Evolutionary conservation across 768 basidiomycete genomes (phyloP).

Genomic region (Tylopilus balloui): DNA sequence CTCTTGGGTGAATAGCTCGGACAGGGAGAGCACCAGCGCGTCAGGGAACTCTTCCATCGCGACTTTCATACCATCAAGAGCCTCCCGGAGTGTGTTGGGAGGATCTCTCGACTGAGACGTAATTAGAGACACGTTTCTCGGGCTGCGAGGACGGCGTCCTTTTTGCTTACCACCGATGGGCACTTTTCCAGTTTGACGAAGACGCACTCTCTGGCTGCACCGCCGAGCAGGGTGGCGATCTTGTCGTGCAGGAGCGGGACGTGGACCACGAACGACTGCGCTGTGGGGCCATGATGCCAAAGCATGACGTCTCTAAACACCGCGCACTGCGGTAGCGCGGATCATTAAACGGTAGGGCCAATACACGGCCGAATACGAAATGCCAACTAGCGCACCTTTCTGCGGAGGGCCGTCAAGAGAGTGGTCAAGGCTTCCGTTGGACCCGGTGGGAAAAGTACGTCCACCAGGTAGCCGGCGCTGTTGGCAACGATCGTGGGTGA

Average conservation of each 20-base stretch:
- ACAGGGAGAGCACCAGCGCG: constrained; percentile 28
- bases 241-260: constrained; percentile 13
- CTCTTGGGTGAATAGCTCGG: constrained; percentile 23
- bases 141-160: neutral
- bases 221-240: constrained; percentile 4
- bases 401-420: constrained; percentile 38
- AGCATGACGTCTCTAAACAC: constrained; percentile 42
- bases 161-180: constrained; percentile 22
- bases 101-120: constrained; percentile 10
- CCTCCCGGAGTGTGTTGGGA: constrained; percentile 12
- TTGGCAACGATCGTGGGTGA: neutral
- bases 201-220: neutral
- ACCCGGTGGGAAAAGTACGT: constrained; percentile 35
- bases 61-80: constrained; percentile 7
- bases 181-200: constrained; percentile 18
- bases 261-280: constrained; percentile 58
- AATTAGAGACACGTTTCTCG: neutral
- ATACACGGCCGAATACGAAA: constrained; percentile 5
- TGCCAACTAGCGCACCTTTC: constrained; percentile 29
- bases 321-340: constrained; percentile 3
- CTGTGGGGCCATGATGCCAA: constrained; percentile 41
- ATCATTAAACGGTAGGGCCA: neutral
- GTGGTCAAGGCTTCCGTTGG: constrained; percentile 33
- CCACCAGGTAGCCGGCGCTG: constrained; percentile 47
- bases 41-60: constrained; percentile 7